These are phyloP conservation scores for Begonia masoniana DNA, from an alignment of 306 rosid species.

Conservation along the genomic window DNA sequence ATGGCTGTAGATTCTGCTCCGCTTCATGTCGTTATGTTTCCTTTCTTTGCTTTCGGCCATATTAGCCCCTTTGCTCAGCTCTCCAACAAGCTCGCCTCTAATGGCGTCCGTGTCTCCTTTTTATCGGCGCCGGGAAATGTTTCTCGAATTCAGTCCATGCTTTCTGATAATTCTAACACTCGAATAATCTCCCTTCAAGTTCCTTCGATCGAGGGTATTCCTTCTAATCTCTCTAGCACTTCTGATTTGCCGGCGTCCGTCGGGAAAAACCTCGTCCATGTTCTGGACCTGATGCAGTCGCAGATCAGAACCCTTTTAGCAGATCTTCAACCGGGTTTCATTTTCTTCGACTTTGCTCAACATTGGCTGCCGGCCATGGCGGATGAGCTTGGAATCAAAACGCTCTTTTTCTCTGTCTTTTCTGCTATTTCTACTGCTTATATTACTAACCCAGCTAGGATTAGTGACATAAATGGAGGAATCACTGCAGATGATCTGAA, in stretches of 20 bases:
- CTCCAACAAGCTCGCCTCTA: constrained; percentile 34
- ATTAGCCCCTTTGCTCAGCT: constrained; percentile 37
- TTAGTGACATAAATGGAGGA: constrained; percentile 3
- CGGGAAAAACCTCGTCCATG: constrained; percentile 14
- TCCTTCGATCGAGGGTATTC: not conserved
- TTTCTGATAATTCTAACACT: constrained; percentile 15
- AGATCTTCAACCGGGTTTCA: constrained; percentile 32
- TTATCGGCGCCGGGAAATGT: constrained; percentile 25
- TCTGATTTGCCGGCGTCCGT: constrained; percentile 21
- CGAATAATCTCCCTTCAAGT: constrained; percentile 22
- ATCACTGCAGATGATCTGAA: constrained; percentile 19
- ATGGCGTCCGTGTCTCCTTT: constrained; percentile 30
- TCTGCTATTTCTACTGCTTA: constrained; percentile 24
- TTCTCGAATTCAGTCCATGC: constrained; percentile 17
- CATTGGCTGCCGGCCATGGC: constrained; percentile 39
- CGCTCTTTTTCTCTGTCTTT: constrained; percentile 22
- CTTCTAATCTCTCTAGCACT: constrained; percentile 15
- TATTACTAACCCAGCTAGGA: constrained; percentile 21
- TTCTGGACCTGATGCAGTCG: constrained; percentile 22
- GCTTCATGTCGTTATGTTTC: constrained; percentile 34
- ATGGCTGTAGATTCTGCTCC: not conserved
- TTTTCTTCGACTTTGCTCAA: constrained; percentile 42
- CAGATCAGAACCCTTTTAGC: constrained; percentile 21
- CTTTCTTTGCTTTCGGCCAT: constrained; percentile 44
- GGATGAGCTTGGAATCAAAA: constrained; percentile 24